These are phyloP conservation scores for Petrea volubilis DNA, from an alignment of 257 asterid species.

Conservation along the genomic window DNA sequence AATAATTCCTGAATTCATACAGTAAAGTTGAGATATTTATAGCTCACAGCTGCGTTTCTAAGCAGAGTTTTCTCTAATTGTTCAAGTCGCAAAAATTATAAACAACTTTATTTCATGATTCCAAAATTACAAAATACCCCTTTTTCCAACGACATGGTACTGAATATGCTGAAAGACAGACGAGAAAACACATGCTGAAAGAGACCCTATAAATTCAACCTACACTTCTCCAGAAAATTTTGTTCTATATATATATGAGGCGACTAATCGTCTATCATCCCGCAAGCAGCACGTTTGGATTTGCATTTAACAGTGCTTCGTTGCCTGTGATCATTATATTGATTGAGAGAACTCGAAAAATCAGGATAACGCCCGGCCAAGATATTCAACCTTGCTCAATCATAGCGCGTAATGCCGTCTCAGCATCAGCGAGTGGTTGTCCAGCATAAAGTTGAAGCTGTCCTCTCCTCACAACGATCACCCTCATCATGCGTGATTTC, in stretches of 20 bases:
- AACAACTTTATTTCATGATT: too few relatives aligned
- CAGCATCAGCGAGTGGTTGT: conserved; percentile 79
- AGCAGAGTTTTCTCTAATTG: neutral
- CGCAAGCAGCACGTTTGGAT: neutral
- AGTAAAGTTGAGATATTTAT: neutral
- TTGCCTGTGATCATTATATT: conserved; percentile 6
- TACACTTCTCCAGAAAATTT: neutral
- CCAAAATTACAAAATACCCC: too few relatives aligned
- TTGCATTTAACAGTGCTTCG: neutral
- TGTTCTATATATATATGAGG: neutral
- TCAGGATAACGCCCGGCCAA: neutral
- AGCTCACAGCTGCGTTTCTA: neutral
- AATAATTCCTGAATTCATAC: neutral
- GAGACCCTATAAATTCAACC: neutral
- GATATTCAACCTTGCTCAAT: conserved; percentile 33
- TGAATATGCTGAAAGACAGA: too few relatives aligned
- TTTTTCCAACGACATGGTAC: too few relatives aligned
- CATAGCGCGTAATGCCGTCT: conserved; percentile 63
- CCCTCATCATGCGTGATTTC: conserved; percentile 38
- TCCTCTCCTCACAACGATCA: conserved; percentile 78
- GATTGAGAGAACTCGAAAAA: neutral
- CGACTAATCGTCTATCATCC: neutral
- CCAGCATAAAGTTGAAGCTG: conserved; percentile 85
- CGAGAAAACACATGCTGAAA: neutral
- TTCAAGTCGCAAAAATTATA: neutral